A percentile compares a stretch with the other conserved stretches of the same genome.
phyloP scores from a whole-genome alignment of 1,139 yeast genomes.

The Sugiyamaella pinicola region DNA sequence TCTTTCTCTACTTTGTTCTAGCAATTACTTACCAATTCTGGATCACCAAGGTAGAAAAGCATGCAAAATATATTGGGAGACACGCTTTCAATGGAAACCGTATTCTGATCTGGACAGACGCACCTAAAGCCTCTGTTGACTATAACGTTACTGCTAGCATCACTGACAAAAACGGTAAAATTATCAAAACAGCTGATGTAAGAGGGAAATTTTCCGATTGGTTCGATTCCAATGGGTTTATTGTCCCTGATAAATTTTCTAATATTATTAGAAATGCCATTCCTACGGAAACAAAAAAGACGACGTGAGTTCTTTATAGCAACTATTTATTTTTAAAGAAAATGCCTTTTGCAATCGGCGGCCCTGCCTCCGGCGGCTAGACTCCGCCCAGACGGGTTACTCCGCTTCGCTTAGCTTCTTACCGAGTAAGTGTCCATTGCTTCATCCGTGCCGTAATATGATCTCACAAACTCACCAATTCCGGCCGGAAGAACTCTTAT shows the following conservation, averaged over 20 bases:
- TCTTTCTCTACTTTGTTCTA: slow-evolving; percentile 53
- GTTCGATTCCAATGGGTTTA: slow-evolving; percentile 37
- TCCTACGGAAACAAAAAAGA: slow-evolving; percentile 22
- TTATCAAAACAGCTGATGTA: slow-evolving; percentile 16
- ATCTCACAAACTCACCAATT: slow-evolving; percentile 55
- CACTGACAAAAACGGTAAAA: slow-evolving; percentile 36
- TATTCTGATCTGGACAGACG: slow-evolving; percentile 38
- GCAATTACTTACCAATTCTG: slow-evolving; percentile 55
- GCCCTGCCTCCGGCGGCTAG: background rate
- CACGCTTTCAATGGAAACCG: slow-evolving; percentile 27
- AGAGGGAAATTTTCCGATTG: slow-evolving; percentile 32
- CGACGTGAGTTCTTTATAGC: background rate
- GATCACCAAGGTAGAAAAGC: slow-evolving; percentile 53
- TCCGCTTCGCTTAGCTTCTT: background rate
- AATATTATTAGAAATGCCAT: slow-evolving; percentile 19
- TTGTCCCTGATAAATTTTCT: slow-evolving; percentile 33
- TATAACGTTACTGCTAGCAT: slow-evolving; percentile 46
- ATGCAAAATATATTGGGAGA: slow-evolving; percentile 64
- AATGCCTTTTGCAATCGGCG: too few relatives aligned
- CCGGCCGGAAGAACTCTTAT: slow-evolving; percentile 76
- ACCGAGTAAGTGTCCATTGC: slow-evolving; percentile 29
- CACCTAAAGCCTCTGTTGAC: slow-evolving; percentile 51
- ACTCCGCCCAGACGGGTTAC: slow-evolving; percentile 2
- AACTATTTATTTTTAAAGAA: background rate
- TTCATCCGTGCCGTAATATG: slow-evolving; percentile 62